Base-by-base conservation (phyloP, 768 basidiomycete genomes). In the Strobilomyces dryophilus region DNA sequence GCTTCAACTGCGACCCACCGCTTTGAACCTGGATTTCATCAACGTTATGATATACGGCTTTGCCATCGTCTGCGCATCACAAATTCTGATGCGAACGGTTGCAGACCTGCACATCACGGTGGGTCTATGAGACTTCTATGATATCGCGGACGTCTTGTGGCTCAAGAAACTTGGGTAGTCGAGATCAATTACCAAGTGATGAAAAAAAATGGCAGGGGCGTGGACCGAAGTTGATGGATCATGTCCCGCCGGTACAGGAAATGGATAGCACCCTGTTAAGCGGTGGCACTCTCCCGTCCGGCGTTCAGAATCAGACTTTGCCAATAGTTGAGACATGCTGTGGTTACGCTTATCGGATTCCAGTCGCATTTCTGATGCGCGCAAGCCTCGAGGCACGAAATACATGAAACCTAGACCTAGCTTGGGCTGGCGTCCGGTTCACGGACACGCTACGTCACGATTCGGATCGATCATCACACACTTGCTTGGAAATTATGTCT, bases 11-110 rank as follows among this genome's bases (percentile, higher is more conserved):
- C n/a, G n/a, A n/a, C n/a, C n/a, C n/a, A n/a, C n/a, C n/a, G n/a
- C n/a, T n/a, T n/a, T n/a, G n/a, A n/a, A n/a, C n/a, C n/a, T n/a
- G n/a, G n/a, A n/a, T n/a, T n/a, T n/a, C n/a, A n/a, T n/a, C n/a
- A n/a, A n/a, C n/a, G n/a, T n/a, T n/a, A n/a, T n/a, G n/a, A 72
- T 79, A 56, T 81, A 78, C 54, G 78, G 77, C 1, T 72, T 82
- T 15, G 70, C 77, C 0, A 66, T 80, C 18, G 74, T 65, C 2
- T 79, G 81, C 2, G 67, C 79, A 51, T 68, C 63, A 8, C 72
- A 76, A 44, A 76, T 81, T 17, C 60, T 83, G 53, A 72, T 71
- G 51, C 67, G 66, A 24, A 66, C 75, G 8, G 66, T 79, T 36
- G 69, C 75, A 5, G 77, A 79, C 46, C 54, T 75, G 4, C 70